Evolutionary conservation across 371 early-diverging fungal genomes (phyloP).

Genomic region (Mortierella sp.): DNA sequence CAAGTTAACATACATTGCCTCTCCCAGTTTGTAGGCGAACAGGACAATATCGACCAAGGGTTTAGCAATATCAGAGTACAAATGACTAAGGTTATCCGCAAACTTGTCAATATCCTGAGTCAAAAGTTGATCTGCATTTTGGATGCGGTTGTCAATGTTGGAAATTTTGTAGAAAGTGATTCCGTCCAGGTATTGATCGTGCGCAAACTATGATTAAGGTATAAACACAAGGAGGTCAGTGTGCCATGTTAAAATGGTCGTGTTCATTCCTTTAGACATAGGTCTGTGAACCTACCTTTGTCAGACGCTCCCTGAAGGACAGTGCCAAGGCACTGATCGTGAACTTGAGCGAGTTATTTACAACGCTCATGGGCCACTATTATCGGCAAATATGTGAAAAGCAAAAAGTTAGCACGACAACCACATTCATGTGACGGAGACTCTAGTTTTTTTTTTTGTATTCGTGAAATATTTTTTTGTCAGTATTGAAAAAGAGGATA

Average conservation of each 20-base stretch:
- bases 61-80: conserved; percentile 88
- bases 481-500: not conserved
- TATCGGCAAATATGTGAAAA: not conserved
- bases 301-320: conserved; percentile 83
- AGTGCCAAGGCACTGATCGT: conserved; percentile 79
- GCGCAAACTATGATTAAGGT: conserved; percentile 70
- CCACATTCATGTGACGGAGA: conserved; percentile 1
- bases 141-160: conserved; percentile 82
- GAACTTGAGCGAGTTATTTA: conserved; percentile 80
- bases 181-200: conserved; percentile 84
- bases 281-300: conserved; percentile 59
- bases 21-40: conserved; percentile 87
- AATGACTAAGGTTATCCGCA: conserved; percentile 77
- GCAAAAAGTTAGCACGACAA: not conserved
- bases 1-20: conserved; percentile 78
- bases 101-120: conserved; percentile 93
- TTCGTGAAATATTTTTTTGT: not conserved
- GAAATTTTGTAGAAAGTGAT: conserved; percentile 88
- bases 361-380: conserved; percentile 83
- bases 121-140: conserved; percentile 88
- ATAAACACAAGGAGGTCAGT: conserved; percentile 3
- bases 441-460: not conserved
- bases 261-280: not conserved
- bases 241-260: not conserved
- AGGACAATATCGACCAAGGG: conserved; percentile 87